Evolutionary conservation across 139 green algal genomes (phyloP).

Genomic region (Pycnococcus provasolii): DNA sequence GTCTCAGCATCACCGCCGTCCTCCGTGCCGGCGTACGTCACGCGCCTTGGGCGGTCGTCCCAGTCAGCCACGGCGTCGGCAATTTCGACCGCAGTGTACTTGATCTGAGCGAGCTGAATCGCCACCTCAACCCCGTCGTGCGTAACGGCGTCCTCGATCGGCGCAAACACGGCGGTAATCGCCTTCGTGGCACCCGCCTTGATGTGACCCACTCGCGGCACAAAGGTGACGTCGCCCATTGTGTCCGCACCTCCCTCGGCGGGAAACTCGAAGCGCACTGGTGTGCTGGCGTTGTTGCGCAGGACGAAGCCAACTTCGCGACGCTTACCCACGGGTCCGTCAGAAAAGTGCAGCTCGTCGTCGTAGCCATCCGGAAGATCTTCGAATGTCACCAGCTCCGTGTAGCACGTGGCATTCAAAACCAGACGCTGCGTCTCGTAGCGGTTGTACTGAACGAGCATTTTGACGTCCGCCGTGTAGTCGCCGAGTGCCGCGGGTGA

Average conservation of each 20-base stretch:
- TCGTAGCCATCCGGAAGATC: conserved; percentile 40
- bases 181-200: conserved; percentile 43
- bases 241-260: conserved; percentile 19
- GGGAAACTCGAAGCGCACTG: conserved; percentile 45
- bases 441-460: conserved; percentile 48
- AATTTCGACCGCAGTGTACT: conserved; percentile 11
- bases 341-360: conserved; percentile 49
- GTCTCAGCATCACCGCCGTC: background rate
- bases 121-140: conserved; percentile 11
- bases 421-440: conserved; percentile 55
- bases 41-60: conserved; percentile 33
- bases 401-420: conserved; percentile 49
- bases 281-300: conserved; percentile 25
- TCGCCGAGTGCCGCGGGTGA: background rate
- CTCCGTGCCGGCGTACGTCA: background rate
- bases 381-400: conserved; percentile 56
- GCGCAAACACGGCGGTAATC: conserved; percentile 45
- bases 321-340: conserved; percentile 36
- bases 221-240: conserved; percentile 39
- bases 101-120: conserved; percentile 13
- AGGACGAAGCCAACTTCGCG: conserved; percentile 36
- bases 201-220: conserved; percentile 49
- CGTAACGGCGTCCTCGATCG: conserved; percentile 24
- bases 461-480: conserved; percentile 37
- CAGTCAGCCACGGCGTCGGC: conserved; percentile 30